A percentile compares a stretch with the other conserved stretches of the same genome.
phyloP scores from a whole-genome alignment of 2,329 filamentous ascomycete genomes.

The Fusarium compactum region DNA sequence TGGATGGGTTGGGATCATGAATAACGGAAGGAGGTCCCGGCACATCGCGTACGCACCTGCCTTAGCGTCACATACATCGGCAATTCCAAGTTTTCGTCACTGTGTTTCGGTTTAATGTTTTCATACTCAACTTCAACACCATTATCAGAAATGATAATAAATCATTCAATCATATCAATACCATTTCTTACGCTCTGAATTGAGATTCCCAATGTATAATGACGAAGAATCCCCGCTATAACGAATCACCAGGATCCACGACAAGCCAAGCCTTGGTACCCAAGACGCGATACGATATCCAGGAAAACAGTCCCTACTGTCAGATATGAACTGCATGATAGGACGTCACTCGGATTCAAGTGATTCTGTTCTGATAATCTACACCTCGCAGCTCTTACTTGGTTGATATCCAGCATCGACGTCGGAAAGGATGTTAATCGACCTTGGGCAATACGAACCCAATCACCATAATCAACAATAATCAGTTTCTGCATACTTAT shows the following conservation, averaged over 20 bases:
- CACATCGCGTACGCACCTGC: conserved; percentile 23
- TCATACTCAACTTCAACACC: conserved; percentile 4
- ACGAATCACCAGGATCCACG: conserved; percentile 18
- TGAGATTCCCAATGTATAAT: conserved; percentile 4
- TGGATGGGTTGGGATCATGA: neutral
- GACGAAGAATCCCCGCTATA: conserved; percentile 14
- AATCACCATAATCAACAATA: neutral
- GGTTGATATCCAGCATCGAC: neutral
- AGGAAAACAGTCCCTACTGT: conserved; percentile 17
- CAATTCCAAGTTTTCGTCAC: conserved; percentile 22
- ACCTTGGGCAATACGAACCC: neutral
- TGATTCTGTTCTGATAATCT: neutral
- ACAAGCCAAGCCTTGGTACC: conserved; percentile 30
- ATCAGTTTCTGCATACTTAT: neutral
- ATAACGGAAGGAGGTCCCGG: conserved; percentile 4
- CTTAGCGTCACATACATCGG: conserved; percentile 30
- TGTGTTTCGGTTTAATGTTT: neutral
- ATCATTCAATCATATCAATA: neutral
- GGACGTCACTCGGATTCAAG: neutral
- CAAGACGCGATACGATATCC: conserved; percentile 30
- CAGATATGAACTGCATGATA: conserved; percentile 25
- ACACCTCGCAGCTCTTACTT: neutral
- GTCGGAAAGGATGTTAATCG: conserved; percentile 39
- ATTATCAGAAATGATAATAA: conserved; percentile 6
- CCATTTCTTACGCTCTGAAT: neutral